A percentile compares a stretch with the other conserved stretches of the same genome.
phyloP scores from a whole-genome alignment of 129 eudicot genomes.

The Escallonia rubra region DNA sequence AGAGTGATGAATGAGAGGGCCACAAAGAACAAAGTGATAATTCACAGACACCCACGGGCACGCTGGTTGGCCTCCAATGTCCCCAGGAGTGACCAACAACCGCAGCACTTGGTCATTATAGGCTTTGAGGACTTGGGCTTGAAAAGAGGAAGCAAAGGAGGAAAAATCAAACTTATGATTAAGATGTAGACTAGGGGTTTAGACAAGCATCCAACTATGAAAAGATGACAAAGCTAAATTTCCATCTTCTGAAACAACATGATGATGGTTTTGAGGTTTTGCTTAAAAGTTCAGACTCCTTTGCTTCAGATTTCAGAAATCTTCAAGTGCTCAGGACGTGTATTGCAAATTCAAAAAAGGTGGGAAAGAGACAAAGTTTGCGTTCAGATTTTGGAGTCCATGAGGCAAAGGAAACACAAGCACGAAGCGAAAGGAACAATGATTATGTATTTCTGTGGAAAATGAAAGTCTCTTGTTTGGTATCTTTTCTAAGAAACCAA shows the following conservation, averaged over 20 bases:
- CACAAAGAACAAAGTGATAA: slow-evolving; percentile 22
- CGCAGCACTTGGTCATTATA: slow-evolving; percentile 42
- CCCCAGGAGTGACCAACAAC: slow-evolving; percentile 28
- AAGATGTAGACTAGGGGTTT: slow-evolving; percentile 29
- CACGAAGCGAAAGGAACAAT: no score
- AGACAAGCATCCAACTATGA: slow-evolving; percentile 34
- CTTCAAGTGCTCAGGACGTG: slow-evolving; percentile 15
- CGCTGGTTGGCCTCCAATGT: slow-evolving; percentile 25
- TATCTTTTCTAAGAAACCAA: no score
- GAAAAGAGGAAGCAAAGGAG: slow-evolving; percentile 11
- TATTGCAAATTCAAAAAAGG: background rate
- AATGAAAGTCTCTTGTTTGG: no score
- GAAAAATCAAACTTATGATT: slow-evolving; percentile 30
- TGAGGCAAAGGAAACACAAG: no score
- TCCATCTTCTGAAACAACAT: slow-evolving; percentile 48
- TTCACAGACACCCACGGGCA: slow-evolving; percentile 18
- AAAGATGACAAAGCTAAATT: slow-evolving; percentile 19
- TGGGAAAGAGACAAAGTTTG: background rate
- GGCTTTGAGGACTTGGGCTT: slow-evolving; percentile 29
- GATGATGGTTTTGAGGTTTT: slow-evolving; percentile 29
- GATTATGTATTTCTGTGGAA: no score
- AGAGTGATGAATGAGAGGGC: slow-evolving; percentile 19
- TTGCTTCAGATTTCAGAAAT: slow-evolving; percentile 17
- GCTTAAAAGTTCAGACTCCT: slow-evolving; percentile 41
- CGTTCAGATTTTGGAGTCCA: no score